Evolutionary conservation across 2,329 filamentous ascomycete species (phyloP), one percentile per base, ranked within the genome.

Genomic region (Cercospora janseana): DNA sequence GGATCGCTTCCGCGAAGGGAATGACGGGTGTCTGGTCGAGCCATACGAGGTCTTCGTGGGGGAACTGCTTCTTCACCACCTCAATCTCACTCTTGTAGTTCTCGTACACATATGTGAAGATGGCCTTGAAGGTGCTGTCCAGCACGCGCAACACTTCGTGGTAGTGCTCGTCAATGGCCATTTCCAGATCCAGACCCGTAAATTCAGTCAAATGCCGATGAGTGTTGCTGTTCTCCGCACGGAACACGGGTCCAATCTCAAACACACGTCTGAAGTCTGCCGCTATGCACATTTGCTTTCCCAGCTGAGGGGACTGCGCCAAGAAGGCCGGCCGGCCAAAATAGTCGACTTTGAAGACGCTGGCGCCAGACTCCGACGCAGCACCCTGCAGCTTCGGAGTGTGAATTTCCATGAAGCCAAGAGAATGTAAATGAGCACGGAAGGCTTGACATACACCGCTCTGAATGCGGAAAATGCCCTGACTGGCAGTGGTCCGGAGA

Each of bases 181-280:
- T 96, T 66, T 96, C 91, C 13, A 96, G 70, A 77, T 96, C 91
- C 23, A 96, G 76, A 48, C 91, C 91, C 4, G 90, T 96, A 67
- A 94, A 96, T 68, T 96, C 91, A 0, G 91, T 95, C 76, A 96
- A 76, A 68, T 96, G 91, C 28, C 91, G 84, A 64, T 95, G 91
- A 0, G 91, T 96, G 69, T 96, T 96, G 65, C 88, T 94, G 73
- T 96, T 94, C 68, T 96, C 91, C 0, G 91, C 91, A 60, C 91
- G 83, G 77, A 96, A 96, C 5, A 96, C 90, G 2, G 88, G 84
- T 12, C 88, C 88, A 57, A 93, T 85, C 67, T 96, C 91, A 63
- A 92, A 96, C 5, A 96, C 91, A 43, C 85, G 83, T 50, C 86
- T 85, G 66, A 95, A 93, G 66, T 96, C 91, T 21, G 90, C 85